phyloP scores from a whole-genome alignment of 23 red algal species.

The Agarophyton chilense region DNA sequence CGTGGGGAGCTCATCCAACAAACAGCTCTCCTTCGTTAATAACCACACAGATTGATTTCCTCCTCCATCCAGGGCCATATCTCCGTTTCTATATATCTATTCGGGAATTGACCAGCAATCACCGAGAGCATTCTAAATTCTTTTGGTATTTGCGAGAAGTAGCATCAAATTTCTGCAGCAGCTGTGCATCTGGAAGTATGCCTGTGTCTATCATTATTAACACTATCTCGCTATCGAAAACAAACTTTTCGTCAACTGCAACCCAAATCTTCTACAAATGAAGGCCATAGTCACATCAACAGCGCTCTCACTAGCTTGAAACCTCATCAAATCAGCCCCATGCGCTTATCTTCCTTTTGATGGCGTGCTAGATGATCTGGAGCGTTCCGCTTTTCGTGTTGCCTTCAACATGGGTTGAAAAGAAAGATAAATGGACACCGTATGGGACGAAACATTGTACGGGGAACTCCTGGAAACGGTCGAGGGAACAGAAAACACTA shows the following conservation, averaged over 20 bases:
- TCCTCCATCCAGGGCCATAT: no score
- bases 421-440: constrained; percentile 53
- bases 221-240: not conserved
- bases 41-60: constrained; percentile 1
- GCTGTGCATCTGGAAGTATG: not conserved
- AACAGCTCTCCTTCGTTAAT: not conserved
- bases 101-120: no score
- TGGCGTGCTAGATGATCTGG: constrained; percentile 96
- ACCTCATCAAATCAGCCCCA: constrained; percentile 13
- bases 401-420: constrained; percentile 92
- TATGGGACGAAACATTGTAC: constrained; percentile 89
- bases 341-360: constrained; percentile 95
- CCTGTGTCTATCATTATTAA: not conserved
- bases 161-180: no score
- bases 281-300: not conserved
- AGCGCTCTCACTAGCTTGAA: not conserved
- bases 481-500: constrained; percentile 98
- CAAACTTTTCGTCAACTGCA: not conserved
- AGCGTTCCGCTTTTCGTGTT: constrained; percentile 85
- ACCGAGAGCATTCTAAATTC: no score
- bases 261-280: not conserved
- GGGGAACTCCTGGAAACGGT: constrained; percentile 92
- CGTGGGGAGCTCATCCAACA: not conserved
- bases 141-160: no score
- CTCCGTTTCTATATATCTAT: no score